These are phyloP conservation scores for Trichosphaerium sp. DNA, from an alignment of 78 protist species.

Conservation along the genomic window DNA sequence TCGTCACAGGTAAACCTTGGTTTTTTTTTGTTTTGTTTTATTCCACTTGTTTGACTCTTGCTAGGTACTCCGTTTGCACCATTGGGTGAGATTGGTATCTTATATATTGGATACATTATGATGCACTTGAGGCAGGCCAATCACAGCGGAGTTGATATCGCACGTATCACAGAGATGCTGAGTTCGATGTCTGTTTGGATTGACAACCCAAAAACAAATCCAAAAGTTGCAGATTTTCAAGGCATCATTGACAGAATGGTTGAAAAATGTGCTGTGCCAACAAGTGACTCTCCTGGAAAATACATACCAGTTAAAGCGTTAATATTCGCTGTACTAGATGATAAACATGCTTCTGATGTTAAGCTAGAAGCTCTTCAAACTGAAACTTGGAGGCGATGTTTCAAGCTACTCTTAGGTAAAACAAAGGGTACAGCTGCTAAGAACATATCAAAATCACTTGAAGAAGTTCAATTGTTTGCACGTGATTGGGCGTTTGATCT, in stretches of 20 bases:
- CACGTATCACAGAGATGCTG: not conserved
- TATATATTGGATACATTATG: not conserved
- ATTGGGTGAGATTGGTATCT: not conserved
- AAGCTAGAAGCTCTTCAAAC: not conserved
- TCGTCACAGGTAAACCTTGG: not conserved
- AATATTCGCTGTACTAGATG: not conserved
- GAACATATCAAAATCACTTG: too few relatives aligned
- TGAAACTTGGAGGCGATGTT: not conserved
- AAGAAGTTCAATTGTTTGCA: too few relatives aligned
- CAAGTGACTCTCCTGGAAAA: not conserved
- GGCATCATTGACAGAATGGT: not conserved
- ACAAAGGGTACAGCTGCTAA: too few relatives aligned
- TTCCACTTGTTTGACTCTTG: not conserved
- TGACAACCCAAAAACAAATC: not conserved
- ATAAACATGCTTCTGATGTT: not conserved
- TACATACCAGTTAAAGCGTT: not conserved
- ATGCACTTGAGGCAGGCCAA: not conserved
- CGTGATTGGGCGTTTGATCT: too few relatives aligned
- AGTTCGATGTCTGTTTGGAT: not conserved
- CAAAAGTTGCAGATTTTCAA: not conserved
- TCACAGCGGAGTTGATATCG: not conserved
- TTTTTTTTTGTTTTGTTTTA: not conserved
- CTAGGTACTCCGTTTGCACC: constrained; percentile 7
- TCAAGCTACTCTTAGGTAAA: not conserved
- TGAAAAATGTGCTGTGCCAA: not conserved